Base-by-base conservation (phyloP, 768 basidiomycete species). In the Harrya chromipes region DNA sequence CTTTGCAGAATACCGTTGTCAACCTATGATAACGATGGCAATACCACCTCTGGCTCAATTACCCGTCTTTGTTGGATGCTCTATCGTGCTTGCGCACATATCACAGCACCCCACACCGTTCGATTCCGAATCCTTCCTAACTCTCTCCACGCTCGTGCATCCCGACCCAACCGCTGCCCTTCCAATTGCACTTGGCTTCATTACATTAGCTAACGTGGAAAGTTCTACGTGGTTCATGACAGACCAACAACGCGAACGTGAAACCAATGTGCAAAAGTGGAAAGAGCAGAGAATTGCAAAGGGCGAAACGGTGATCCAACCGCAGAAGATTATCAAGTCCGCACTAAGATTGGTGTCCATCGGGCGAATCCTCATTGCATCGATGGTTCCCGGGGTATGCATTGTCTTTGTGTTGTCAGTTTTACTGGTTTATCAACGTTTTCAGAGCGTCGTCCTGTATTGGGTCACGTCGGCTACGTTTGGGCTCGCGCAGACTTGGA, bases 151-250 rank as follows among this genome's bases (percentile, higher is more conserved):
- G 4, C 70, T 91, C 42, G 72, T 81, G 11, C 83, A 85, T 61
- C 73, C 84, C 10, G 90, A 92, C 63, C 77, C 85, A 24, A 88
- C 87, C 0, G 77, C 78, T 59, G 69, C 78, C 12, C 64, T 91
- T 1, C 90, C 90, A 3, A 81, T 91, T 43, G 69, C 79, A 3
- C 72, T 90, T 19, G 90, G 90, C 7, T 65, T 90, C 40, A 63
- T 89, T 35, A 88, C 86, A 10, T 74, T 91, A 72, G 85, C 84
- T 2, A 90, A 90, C 54, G 84, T 89, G 11, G 90, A 92, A 61
- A 82, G 85, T 8, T 78, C 82, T 31, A 79, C 79, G 35, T 90
- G 86, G 88, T 78, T 90, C 52, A 72, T 83, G 70, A 80, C 75
- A 27, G 74, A 82, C 4, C 77, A 75, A 14, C 80, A 81, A 54